These are phyloP conservation scores for Phytophthora ohioensis DNA, from an alignment of 352 stramenopile species.

Conservation along the genomic window DNA sequence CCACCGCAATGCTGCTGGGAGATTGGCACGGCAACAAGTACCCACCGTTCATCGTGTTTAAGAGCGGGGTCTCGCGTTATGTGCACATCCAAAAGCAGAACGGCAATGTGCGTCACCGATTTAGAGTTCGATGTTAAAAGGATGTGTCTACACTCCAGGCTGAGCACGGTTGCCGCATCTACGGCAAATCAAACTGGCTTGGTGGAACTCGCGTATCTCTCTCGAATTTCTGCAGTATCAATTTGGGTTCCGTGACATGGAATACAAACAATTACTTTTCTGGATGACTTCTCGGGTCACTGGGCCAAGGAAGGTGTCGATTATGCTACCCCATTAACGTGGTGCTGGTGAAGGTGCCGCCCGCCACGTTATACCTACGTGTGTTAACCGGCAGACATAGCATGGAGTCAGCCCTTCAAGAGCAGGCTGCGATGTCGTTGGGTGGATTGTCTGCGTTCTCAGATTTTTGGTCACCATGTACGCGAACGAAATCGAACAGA, in stretches of 20 bases:
- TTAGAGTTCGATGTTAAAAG: background rate
- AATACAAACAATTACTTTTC: background rate
- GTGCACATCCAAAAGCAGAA: background rate
- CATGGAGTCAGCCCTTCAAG: background rate
- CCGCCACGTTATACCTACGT: background rate
- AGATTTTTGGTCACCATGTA: background rate
- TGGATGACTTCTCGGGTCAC: background rate
- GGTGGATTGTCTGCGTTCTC: background rate
- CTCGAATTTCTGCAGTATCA: conserved; percentile 1
- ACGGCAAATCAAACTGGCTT: background rate
- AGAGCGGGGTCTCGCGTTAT: background rate
- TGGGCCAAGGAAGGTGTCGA: background rate
- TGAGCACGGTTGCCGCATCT: background rate
- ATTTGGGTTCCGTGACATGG: background rate
- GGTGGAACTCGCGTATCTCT: conserved; percentile 5
- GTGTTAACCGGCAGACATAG: background rate
- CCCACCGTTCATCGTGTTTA: conserved; percentile 13
- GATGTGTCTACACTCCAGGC: background rate
- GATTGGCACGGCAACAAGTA: conserved; percentile 13
- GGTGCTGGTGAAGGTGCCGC: background rate
- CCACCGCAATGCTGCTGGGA: conserved; percentile 3
- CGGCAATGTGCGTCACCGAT: conserved; percentile 7
- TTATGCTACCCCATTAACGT: background rate
- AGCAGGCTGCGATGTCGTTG: background rate
- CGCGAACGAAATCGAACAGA: background rate